A percentile compares a stretch with the other conserved stretches of the same genome.
Conservation (phyloP, 768 basidiomycete species). For the Fomitopsis pulvina region DNA sequence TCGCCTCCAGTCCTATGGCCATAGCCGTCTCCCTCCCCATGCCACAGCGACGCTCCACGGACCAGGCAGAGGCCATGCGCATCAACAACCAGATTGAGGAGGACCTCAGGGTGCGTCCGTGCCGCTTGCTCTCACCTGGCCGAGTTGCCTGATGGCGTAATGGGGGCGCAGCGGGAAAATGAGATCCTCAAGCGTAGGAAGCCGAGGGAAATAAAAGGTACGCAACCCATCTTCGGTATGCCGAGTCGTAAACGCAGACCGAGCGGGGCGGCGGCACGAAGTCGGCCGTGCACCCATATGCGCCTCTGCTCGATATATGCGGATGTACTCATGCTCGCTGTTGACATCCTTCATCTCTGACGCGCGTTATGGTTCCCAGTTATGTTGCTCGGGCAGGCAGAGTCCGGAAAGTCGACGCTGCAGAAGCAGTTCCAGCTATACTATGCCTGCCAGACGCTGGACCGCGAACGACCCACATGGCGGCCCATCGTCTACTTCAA, state of each 20-base stretch:
- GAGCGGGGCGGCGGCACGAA: too few species aligned
- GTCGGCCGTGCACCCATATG: not conserved
- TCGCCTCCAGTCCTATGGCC: not conserved
- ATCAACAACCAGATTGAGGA: conserved; percentile 19
- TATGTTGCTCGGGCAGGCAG: conserved; percentile 29
- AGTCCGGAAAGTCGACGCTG: conserved; percentile 69
- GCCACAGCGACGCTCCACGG: conserved; percentile 11
- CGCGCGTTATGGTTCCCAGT: conserved; percentile 10
- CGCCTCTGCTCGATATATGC: not conserved
- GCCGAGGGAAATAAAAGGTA: conserved; percentile 23
- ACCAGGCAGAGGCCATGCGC: conserved; percentile 15
- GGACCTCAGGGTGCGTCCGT: conserved; percentile 14
- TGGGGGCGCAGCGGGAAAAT: conserved; percentile 17
- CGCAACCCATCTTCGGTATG: not conserved
- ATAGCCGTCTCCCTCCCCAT: not conserved
- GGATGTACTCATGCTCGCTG: not conserved
- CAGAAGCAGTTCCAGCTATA: conserved; percentile 82
- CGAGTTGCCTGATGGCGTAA: not conserved
- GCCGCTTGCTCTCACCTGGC: not conserved
- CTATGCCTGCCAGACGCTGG: conserved; percentile 47
- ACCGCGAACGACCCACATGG: conserved; percentile 35
- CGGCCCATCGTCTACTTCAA: conserved; percentile 41
- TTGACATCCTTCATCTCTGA: not conserved
- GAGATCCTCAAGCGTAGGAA: conserved; percentile 15
- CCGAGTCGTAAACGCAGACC: not conserved